phyloP scores from a whole-genome alignment of 768 basidiomycete genomes.

The Clitopilus passeckerianus region DNA sequence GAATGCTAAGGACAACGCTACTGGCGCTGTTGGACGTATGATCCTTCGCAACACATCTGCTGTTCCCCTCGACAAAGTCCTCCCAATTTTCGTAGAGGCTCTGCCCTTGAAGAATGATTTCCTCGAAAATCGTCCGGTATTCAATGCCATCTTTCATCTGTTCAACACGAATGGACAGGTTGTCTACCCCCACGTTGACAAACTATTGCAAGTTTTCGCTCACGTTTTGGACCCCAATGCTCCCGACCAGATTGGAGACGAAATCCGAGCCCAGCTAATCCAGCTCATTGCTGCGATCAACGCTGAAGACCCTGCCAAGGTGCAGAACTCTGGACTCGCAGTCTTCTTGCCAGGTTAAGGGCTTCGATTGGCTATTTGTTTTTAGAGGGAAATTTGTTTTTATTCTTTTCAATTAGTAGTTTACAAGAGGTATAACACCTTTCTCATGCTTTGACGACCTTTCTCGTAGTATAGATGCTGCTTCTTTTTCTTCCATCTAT shows the following conservation, averaged over 20 bases:
- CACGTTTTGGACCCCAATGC: conserved; percentile 74
- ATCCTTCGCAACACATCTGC: conserved; percentile 74
- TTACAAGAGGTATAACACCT: neutral
- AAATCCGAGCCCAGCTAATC: conserved; percentile 72
- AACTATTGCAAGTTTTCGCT: conserved; percentile 72
- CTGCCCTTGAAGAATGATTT: conserved; percentile 86
- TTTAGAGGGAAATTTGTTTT: conserved; percentile 16
- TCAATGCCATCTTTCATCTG: conserved; percentile 84
- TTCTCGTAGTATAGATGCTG: conserved; percentile 1
- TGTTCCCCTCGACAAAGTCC: conserved; percentile 86
- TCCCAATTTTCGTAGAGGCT: conserved; percentile 76
- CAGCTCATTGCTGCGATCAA: conserved; percentile 70
- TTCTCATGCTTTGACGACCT: neutral
- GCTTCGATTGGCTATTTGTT: neutral
- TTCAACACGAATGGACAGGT: conserved; percentile 72
- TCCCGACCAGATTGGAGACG: conserved; percentile 76
- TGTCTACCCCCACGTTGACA: conserved; percentile 73
- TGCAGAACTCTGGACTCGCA: conserved; percentile 74
- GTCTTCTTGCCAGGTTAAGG: conserved; percentile 38
- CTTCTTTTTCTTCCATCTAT: conserved; percentile 1
- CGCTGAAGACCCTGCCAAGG: conserved; percentile 67
- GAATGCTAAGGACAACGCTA: conserved; percentile 96
- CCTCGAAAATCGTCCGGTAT: conserved; percentile 87
- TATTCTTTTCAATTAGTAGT: conserved; percentile 1
- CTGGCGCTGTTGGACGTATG: conserved; percentile 86